Base-by-base conservation (phyloP, 169 alveolate genomes). In the Condylostoma magnum region DNA sequence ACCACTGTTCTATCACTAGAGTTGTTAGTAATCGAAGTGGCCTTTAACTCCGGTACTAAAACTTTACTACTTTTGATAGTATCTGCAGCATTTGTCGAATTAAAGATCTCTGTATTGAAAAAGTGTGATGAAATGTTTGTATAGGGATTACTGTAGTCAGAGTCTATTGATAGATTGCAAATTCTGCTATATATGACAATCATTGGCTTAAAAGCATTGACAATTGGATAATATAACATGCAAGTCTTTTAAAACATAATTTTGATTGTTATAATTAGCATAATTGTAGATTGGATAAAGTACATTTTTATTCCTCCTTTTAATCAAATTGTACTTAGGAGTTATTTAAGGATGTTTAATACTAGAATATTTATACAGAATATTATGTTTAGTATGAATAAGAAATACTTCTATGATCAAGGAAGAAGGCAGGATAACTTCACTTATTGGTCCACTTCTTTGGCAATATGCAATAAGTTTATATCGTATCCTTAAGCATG, bases 101-200 rank as follows among this genome's bases (percentile, higher is more conserved):
- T 60, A 18, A 60, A 60, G 43, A 60, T 60, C 27, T 38, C 71
- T 20, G 71, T 60, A n/a, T 60, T 60, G n/a, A 60, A 60, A 41
- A 60, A 60, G 31, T 8, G n/a, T 8, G 71, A 60, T 3, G 18
- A 60, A 36, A 36, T 20, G 31, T 22, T 20, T n/a, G 2, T 60
- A 1, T 18, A 8, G 12, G 18, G 31, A 6, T n/a, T 60, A 15
- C n/a, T 60, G 37, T 36, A 15, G 56, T 38, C 36, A 15, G 71
- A 60, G n/a, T 18, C 43, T 27, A 41, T 60, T 38, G 71, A 60
- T 8, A 60, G 71, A 60, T 27, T 60, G 33, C 71, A 60, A 27
- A n/a, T 60, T 2, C 20, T 60, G 12, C 12, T 38, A 38, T 60
- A 60, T 31, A n/a, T 60, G 58, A 12, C 43, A 6, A 41, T 34